These are phyloP conservation scores for Casuarina equisetifolia DNA, from an alignment of 306 rosid genomes.

Conservation along the genomic window DNA sequence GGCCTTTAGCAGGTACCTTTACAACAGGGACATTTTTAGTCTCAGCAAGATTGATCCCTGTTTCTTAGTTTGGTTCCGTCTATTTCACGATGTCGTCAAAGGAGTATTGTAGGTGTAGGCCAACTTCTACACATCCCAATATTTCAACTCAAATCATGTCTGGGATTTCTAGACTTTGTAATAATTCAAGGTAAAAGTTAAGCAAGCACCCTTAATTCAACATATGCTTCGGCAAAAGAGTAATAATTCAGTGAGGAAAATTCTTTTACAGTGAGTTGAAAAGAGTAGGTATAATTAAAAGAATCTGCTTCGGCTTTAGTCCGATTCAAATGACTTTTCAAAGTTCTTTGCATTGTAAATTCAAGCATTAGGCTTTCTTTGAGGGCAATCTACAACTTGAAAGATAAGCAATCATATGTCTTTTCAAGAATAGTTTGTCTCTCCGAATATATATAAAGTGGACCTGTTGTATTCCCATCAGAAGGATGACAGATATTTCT, in stretches of 20 bases:
- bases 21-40: conserved; percentile 18
- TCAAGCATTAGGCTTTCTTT: background rate
- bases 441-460: no score
- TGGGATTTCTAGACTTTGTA: background rate
- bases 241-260: background rate
- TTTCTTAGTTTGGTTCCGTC: conserved; percentile 15
- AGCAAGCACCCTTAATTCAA: background rate
- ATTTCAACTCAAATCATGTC: conserved; percentile 22
- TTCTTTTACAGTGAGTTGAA: background rate
- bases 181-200: background rate
- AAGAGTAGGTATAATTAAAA: background rate
- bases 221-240: background rate
- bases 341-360: background rate
- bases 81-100: conserved; percentile 2
- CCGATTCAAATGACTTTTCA: background rate
- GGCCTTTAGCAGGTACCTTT: conserved; percentile 1
- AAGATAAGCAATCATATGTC: background rate
- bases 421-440: no score
- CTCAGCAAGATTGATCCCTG: conserved; percentile 1
- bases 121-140: conserved; percentile 5
- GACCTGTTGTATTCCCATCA: no score
- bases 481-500: no score
- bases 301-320: background rate
- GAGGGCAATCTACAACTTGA: background rate
- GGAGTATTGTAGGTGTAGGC: background rate